Evolutionary conservation across 2,329 filamentous ascomycete species (phyloP), one percentile per base, ranked within the genome.

Genomic region (Domatiomyces globalis): DNA sequence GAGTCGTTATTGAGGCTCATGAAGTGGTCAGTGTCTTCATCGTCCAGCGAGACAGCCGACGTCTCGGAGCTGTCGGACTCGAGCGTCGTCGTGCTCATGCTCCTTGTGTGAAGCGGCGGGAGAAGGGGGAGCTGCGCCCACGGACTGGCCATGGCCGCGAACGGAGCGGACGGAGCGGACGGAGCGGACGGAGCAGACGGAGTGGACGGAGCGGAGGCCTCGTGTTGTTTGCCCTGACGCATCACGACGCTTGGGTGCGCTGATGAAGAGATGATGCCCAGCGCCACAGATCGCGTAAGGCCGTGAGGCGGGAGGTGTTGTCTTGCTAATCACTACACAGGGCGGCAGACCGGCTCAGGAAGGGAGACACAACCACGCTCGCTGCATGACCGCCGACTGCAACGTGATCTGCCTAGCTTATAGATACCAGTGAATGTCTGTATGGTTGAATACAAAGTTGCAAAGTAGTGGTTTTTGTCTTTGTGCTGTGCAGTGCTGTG

Each of bases 11-110:
- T 68, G 59, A 85, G 83, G 52, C 77, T 79, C 65, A 85, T 83
- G 67, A 92, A 92, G 68, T 92, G 95, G 70, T 95, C 90, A 60
- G 88, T 94, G 69, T 95, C 90, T 69, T 94, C 87, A 63, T 87
- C 84, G 65, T 80, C 80, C 49, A 84, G 80, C 50, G 70, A 69
- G 59, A 71, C 69, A 27, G 71, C 70, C n/a, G 71, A 73, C n/a
- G 50, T 60, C 39, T 60, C 59, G 27, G 59, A 61, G 47, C 58
- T 60, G 49, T 60, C 58, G 5, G 59, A 61, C 19, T 61, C 59
- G 46, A 58, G 53, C 2, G 58, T 61, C 33, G 52, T 51, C 15
- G 53, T 54, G 48, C 58, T 61, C 20, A 58, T 45, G 48, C 57
- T 59, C 51, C 58, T 50, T 17, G 51, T 57, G 49, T 61, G 58